These are phyloP conservation scores for Mycosphaerella sp. DNA, from an alignment of 2,329 filamentous ascomycete species.

Conservation along the genomic window DNA sequence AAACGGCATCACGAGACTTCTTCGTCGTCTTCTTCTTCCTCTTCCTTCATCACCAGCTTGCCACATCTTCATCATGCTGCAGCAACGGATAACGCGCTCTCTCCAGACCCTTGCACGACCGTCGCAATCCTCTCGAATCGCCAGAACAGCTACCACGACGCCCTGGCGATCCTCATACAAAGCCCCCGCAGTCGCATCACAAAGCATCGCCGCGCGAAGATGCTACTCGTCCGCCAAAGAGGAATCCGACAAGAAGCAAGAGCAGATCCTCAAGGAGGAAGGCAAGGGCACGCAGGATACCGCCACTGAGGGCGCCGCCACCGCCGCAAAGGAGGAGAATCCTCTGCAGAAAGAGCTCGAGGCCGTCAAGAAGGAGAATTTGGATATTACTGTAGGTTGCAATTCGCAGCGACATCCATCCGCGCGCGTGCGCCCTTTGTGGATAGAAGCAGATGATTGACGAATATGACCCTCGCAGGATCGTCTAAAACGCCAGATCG, in stretches of 20 bases:
- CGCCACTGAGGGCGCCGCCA: slow-evolving; percentile 27
- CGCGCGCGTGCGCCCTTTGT: too few species aligned
- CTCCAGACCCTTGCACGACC: slow-evolving; percentile 35
- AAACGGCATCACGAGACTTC: not conserved
- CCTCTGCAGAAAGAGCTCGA: slow-evolving; percentile 61
- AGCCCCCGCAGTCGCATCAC: slow-evolving; percentile 26
- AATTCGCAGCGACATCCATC: too few species aligned
- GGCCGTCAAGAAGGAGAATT: slow-evolving; percentile 62
- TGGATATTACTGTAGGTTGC: slow-evolving; percentile 73
- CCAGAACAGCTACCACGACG: slow-evolving; percentile 32
- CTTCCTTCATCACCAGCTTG: slow-evolving; percentile 1
- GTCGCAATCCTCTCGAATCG: slow-evolving; percentile 16
- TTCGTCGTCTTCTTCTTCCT: not conserved
- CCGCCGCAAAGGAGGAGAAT: slow-evolving; percentile 43
- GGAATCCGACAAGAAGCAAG: slow-evolving; percentile 39
- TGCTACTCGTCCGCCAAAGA: slow-evolving; percentile 39
- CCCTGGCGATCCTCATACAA: slow-evolving; percentile 15
- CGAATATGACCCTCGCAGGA: slow-evolving; percentile 52
- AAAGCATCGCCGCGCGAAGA: slow-evolving; percentile 33
- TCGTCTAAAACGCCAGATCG: slow-evolving; percentile 86
- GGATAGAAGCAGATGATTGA: too few species aligned
- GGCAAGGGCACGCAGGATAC: slow-evolving; percentile 34
- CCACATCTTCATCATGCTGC: slow-evolving; percentile 38
- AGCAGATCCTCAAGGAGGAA: slow-evolving; percentile 34
- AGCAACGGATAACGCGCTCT: slow-evolving; percentile 46